Conservation (phyloP, 2,329 filamentous ascomycete genomes). For the Orbilia blumenaviensis region DNA sequence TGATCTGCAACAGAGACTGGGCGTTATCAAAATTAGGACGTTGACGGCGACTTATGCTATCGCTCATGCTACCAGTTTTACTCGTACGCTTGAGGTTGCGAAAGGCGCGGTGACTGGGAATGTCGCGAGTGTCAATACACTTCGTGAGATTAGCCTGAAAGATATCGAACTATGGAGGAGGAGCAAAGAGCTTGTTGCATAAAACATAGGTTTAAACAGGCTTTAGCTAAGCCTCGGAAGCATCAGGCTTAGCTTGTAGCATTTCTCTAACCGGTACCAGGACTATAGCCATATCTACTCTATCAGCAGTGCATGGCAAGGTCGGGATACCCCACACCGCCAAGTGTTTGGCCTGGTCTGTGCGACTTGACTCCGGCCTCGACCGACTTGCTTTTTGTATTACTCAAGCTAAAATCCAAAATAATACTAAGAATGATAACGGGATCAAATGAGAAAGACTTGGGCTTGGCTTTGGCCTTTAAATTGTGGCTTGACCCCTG, state of each 20-base stretch:
- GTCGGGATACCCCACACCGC: slow-evolving; percentile 10
- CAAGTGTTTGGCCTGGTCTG: slow-evolving; percentile 6
- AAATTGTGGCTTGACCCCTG: neutral
- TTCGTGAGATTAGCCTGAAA: slow-evolving; percentile 75
- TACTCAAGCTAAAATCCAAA: neutral
- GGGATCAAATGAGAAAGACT: too few relatives aligned
- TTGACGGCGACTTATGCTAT: slow-evolving; percentile 77
- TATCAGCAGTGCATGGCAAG: neutral
- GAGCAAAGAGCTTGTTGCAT: slow-evolving; percentile 59
- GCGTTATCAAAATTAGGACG: slow-evolving; percentile 78
- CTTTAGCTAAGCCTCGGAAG: too few relatives aligned
- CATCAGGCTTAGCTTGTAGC: too few relatives aligned
- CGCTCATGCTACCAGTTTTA: slow-evolving; percentile 68
- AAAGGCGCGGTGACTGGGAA: slow-evolving; percentile 79
- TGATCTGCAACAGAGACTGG: slow-evolving; percentile 67
- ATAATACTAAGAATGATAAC: too few relatives aligned
- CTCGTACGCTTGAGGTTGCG: slow-evolving; percentile 74
- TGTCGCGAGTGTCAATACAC: slow-evolving; percentile 75
- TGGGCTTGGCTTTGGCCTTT: too few relatives aligned
- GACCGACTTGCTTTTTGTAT: neutral
- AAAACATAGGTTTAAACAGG: too few relatives aligned
- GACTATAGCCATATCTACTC: too few relatives aligned
- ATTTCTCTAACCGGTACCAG: too few relatives aligned
- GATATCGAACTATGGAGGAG: slow-evolving; percentile 72
- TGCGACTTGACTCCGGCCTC: slow-evolving; percentile 5